These are phyloP conservation scores for Calonectria fujianensis DNA, from an alignment of 2,329 filamentous ascomycete species.

Conservation along the genomic window DNA sequence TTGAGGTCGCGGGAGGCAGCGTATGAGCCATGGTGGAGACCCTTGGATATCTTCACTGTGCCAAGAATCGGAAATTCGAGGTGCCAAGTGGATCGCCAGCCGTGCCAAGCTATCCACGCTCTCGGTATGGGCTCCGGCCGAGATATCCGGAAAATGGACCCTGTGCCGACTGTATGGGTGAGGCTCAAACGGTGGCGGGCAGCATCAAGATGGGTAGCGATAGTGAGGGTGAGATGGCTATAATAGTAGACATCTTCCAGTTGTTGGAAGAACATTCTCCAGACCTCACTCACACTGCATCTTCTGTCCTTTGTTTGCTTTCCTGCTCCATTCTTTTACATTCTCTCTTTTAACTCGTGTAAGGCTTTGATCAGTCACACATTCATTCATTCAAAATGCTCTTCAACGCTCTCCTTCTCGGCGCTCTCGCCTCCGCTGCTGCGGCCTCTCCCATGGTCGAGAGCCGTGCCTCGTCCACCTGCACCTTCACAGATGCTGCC, in stretches of 20 bases:
- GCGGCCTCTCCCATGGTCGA: conserved; percentile 51
- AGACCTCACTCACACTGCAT: conserved; percentile 4
- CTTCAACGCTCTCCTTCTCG: conserved; percentile 50
- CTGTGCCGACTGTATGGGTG: conserved; percentile 17
- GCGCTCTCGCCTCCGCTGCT: conserved; percentile 53
- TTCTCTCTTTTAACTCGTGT: not conserved
- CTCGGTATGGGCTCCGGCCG: conserved; percentile 19
- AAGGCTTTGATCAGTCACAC: conserved; percentile 13
- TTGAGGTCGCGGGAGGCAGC: not conserved
- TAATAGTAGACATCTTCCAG: conserved; percentile 10
- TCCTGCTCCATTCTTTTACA: conserved; percentile 17
- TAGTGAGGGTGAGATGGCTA: not conserved
- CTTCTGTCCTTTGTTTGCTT: conserved; percentile 16
- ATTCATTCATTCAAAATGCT: conserved; percentile 29
- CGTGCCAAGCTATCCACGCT: not conserved
- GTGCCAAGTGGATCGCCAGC: conserved; percentile 2
- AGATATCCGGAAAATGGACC: conserved; percentile 18
- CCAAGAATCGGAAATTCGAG: conserved; percentile 25
- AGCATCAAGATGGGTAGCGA: not conserved
- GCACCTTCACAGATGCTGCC: conserved; percentile 73
- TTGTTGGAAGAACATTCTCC: not conserved
- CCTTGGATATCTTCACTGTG: conserved; percentile 6
- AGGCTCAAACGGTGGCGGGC: conserved; percentile 17
- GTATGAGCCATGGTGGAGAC: conserved; percentile 22
- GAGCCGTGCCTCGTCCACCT: conserved; percentile 56